phyloP scores from a whole-genome alignment of 441 rosid genomes.

The Corymbia citriodora region DNA sequence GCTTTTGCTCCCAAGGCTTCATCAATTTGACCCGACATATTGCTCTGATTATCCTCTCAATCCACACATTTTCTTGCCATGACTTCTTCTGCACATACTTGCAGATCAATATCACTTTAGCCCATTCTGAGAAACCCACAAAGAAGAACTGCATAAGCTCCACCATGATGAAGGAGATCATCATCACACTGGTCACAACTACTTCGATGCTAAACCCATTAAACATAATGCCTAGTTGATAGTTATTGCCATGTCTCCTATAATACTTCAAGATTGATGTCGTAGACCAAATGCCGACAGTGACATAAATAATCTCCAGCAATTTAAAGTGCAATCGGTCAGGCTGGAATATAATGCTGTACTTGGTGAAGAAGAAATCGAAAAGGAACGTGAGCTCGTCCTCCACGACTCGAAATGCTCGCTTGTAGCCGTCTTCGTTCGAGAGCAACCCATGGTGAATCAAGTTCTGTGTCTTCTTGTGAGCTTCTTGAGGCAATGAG shows the following conservation, averaged over 20 bases:
- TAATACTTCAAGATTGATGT: background rate
- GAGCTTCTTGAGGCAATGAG: background rate
- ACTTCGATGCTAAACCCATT: background rate
- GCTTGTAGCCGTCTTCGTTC: background rate
- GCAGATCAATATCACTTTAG: background rate
- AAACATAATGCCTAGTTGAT: background rate
- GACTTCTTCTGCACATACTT: background rate
- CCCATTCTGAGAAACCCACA: background rate
- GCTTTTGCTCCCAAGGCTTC: background rate
- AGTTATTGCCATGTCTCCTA: background rate
- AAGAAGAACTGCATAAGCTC: background rate
- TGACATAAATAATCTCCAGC: fast-evolving
- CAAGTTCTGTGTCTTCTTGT: background rate
- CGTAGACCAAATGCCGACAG: background rate
- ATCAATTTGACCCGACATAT: background rate
- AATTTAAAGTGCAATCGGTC: fast-evolving
- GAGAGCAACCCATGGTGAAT: background rate
- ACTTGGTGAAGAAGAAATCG: background rate
- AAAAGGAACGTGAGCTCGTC: background rate
- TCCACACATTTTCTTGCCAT: background rate
- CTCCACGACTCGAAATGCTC: background rate
- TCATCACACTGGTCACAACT: background rate
- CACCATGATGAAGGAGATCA: background rate
- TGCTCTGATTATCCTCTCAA: background rate
- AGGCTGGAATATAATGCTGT: background rate